A percentile compares a stretch with the other conserved stretches of the same genome.
These are phyloP conservation scores for Rosa persica DNA, from an alignment of 306 rosid species.

Conservation along the genomic window DNA sequence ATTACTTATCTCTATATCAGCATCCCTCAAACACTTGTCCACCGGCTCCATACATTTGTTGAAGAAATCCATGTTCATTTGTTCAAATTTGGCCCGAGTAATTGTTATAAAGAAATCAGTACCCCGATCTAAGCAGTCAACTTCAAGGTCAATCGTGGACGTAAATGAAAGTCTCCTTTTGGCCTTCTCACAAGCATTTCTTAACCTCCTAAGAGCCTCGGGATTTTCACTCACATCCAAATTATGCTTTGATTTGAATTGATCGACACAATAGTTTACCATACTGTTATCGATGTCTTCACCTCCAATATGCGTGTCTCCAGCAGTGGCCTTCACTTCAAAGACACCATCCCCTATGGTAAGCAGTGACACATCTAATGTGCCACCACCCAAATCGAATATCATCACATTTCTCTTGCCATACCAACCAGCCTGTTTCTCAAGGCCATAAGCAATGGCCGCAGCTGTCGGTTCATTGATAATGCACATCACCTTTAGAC, in stretches of 20 bases:
- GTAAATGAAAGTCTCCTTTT: not conserved
- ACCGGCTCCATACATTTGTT: not conserved
- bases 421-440: too few species aligned
- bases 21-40: not conserved
- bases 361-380: too few species aligned
- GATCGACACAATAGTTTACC: not conserved
- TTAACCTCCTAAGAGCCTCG: not conserved
- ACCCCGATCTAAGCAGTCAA: not conserved
- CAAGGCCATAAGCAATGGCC: too few species aligned
- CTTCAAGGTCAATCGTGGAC: not conserved
- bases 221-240: not conserved
- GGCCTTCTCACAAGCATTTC: conserved; percentile 3
- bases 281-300: not conserved
- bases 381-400: too few species aligned
- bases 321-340: not conserved
- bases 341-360: not conserved
- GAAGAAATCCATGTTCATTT: not conserved
- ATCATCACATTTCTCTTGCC: too few species aligned
- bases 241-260: not conserved
- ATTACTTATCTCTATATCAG: not conserved
- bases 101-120: not conserved
- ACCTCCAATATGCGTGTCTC: not conserved
- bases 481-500: too few species aligned
- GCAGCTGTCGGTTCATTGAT: too few species aligned
- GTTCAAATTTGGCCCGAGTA: not conserved